phyloP scores from a whole-genome alignment of 1,284 basidiomycete genomes.

The Ceratobasidium sp. region DNA sequence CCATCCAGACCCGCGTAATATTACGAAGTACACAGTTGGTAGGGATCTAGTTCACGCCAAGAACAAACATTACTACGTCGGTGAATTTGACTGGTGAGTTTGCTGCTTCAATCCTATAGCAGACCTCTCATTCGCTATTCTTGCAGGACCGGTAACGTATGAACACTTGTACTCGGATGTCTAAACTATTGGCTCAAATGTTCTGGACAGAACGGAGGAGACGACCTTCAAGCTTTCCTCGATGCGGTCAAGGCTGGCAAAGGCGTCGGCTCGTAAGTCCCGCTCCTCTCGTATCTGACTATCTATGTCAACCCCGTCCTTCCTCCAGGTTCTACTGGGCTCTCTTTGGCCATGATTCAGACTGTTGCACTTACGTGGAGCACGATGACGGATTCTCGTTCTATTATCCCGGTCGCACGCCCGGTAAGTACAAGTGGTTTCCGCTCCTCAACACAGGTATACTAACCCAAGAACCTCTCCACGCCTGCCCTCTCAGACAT shows the following conservation, averaged over 20 bases:
- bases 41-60: constrained; percentile 49
- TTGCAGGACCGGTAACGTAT: background rate
- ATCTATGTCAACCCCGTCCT: background rate
- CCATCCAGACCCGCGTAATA: constrained; percentile 49
- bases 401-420: constrained; percentile 44
- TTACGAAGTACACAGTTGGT: constrained; percentile 49
- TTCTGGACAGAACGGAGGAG: constrained; percentile 40
- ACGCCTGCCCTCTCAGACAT: background rate
- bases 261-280: constrained; percentile 47
- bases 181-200: too few species aligned
- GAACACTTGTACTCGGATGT: background rate
- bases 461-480: background rate
- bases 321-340: constrained; percentile 52
- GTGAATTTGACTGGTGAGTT: constrained; percentile 54
- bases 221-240: constrained; percentile 49
- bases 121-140: background rate
- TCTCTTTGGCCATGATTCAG: constrained; percentile 54
- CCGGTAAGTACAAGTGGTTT: constrained; percentile 43
- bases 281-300: background rate
- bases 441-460: background rate
- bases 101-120: constrained; percentile 13
- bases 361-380: constrained; percentile 52
- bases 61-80: constrained; percentile 52
- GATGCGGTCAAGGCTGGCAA: constrained; percentile 45
- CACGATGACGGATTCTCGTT: constrained; percentile 50